Conservation (phyloP, 805 yeast species). For the Saccharomycopsis fibuligera region DNA sequence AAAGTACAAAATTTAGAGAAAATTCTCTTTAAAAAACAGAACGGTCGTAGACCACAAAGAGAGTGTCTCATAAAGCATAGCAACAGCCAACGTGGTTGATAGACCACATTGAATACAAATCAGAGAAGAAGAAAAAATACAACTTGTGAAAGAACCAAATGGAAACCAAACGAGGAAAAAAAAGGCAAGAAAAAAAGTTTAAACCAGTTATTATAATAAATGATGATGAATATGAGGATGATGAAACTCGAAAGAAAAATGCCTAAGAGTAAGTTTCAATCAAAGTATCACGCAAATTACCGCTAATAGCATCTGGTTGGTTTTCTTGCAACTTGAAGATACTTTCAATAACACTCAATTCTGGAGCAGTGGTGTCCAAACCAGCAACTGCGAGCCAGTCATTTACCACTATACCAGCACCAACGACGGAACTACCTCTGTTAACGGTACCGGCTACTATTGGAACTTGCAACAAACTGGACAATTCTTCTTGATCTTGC, state of each 20-base stretch:
- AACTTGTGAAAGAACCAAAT: too few relatives aligned
- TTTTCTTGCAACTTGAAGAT: constrained; percentile 92
- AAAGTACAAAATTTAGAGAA: too few relatives aligned
- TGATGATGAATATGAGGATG: too few relatives aligned
- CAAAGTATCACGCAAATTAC: constrained; percentile 83
- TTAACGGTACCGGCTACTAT: constrained; percentile 97
- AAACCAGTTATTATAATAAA: neutral
- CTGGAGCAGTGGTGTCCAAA: constrained; percentile 97
- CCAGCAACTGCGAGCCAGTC: constrained; percentile 98
- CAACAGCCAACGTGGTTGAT: too few relatives aligned
- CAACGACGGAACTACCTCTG: constrained; percentile 95
- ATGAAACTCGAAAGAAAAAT: neutral
- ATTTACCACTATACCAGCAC: constrained; percentile 98
- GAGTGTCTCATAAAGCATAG: too few relatives aligned
- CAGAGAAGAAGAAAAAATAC: too few relatives aligned
- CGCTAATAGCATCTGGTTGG: constrained; percentile 78
- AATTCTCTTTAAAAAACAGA: too few relatives aligned
- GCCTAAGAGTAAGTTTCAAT: constrained; percentile 79
- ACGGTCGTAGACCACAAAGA: too few relatives aligned
- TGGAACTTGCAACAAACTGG: constrained; percentile 93
- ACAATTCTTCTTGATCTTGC: constrained; percentile 97
- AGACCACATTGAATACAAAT: too few relatives aligned
- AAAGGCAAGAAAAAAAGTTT: neutral
- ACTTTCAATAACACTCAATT: constrained; percentile 91
- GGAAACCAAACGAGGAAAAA: neutral